Base-by-base conservation (phyloP, 768 basidiomycete genomes). In the Boletus tomentosulus region DNA sequence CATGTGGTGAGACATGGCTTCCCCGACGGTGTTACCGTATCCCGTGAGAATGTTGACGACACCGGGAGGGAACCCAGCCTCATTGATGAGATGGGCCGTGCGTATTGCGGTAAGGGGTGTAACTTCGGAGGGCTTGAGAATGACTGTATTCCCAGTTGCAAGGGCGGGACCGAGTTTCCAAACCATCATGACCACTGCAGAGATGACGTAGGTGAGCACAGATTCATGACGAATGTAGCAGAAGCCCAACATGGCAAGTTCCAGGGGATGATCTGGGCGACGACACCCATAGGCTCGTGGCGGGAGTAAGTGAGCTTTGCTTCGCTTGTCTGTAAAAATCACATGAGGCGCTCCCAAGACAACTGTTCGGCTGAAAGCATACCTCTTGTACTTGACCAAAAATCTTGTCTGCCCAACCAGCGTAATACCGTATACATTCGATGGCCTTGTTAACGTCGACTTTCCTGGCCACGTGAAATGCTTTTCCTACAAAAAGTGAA, bases 381-480 rank as follows among this genome's bases (percentile, higher is more conserved):
- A 64, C 65, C 57, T 92, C 89, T 66, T 92, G 84, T 8, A 82
- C 83, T 67, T 89, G 81, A 6, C 89, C 90, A 5, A 78, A 74
- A 50, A 87, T 71, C 74, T 95, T 96, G 74, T 94, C 93, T 24
- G 92, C 89, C 85, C 89, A 90, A 15, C 93, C 94, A 39, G 84
- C 89, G 62, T 87, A 98, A 73, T 95, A 95, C 30, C 82, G 76
- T 59, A 92, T 68, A 28, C 75, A 53, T 2, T 59, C 53, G 24
- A 65, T 55, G 6, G 65, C 33, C 4, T 1, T 69, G 0, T 62
- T 59, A 2, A 89, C 65, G 34, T 35, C 34, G 0, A 61, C 68
- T 16, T 62, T 68, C 54, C 73, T 79, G 12, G 83, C 75, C 66
- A 69, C 74, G 11, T 49, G 30, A 63, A 75, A 85, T 2, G 80